phyloP scores from a whole-genome alignment of 23 red algal species.

The Gracilaria caudata region DNA sequence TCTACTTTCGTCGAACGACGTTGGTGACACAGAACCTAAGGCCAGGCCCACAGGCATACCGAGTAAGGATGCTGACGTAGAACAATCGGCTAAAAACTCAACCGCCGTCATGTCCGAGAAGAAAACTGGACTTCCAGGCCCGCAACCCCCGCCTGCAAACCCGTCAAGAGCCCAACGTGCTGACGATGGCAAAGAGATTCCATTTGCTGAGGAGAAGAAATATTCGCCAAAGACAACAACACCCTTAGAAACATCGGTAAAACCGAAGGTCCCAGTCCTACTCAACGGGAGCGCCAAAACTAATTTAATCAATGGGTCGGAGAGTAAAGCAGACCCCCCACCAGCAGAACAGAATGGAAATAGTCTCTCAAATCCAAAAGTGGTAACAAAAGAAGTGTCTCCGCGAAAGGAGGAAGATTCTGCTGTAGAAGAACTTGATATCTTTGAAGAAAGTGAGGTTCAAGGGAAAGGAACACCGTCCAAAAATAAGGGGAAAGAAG shows the following conservation, averaged over 20 bases:
- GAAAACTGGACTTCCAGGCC: background rate
- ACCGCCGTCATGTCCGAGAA: background rate
- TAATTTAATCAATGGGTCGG: background rate
- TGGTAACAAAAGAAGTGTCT: background rate
- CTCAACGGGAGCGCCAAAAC: background rate
- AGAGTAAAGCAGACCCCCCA: background rate
- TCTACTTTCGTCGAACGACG: background rate
- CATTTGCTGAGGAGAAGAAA: background rate
- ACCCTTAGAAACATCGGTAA: background rate
- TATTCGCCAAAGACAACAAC: background rate
- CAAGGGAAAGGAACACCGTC: background rate
- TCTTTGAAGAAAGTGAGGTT: background rate
- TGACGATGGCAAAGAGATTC: background rate
- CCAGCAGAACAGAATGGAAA: background rate
- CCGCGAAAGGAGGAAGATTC: slow-evolving; percentile 1
- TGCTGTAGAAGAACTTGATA: slow-evolving; percentile 12
- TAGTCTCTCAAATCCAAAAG: background rate
- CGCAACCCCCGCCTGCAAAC: background rate
- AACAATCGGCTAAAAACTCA: background rate
- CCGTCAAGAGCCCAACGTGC: background rate
- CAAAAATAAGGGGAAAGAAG: background rate
- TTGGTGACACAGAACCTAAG: background rate
- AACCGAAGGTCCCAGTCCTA: background rate
- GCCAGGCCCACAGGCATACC: background rate
- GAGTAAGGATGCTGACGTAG: background rate